Evolutionary conservation across 176 grass and related monocot genomes (phyloP).

Genomic region (Oryza brachyantha): DNA sequence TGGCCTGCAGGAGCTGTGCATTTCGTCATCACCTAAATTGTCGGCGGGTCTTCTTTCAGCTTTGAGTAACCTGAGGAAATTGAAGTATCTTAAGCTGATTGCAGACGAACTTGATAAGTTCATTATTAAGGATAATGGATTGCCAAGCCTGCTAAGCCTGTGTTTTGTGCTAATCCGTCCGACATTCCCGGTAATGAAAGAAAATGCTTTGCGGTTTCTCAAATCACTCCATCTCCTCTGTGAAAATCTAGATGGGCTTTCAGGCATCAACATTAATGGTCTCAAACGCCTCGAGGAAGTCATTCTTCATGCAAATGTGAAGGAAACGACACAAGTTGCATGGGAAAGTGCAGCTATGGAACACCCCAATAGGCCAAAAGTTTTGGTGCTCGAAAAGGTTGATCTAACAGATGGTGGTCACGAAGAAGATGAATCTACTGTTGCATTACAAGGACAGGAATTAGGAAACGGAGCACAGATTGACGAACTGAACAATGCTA

Average conservation of each 20-base stretch:
- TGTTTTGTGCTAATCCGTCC: neutral
- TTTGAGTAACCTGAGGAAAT: neutral
- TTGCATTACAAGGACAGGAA: too few species aligned
- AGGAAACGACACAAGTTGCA: neutral
- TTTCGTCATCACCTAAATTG: neutral
- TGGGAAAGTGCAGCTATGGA: neutral
- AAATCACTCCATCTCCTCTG: conserved; percentile 17
- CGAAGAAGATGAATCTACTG: neutral
- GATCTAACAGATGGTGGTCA: neutral
- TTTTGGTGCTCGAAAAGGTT: neutral
- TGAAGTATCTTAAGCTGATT: conserved; percentile 10
- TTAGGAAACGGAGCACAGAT: too few species aligned
- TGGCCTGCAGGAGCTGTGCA: neutral
- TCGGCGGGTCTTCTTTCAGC: neutral
- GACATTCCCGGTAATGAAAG: neutral
- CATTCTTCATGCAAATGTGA: conserved; percentile 5
- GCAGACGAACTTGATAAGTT: neutral
- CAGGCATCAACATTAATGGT: neutral
- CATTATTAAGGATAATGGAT: conserved; percentile 5
- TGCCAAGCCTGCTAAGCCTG: conserved; percentile 18
- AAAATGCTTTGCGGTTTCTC: conserved; percentile 13
- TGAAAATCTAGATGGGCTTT: conserved; percentile 17
- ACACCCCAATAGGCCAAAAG: conserved; percentile 27
- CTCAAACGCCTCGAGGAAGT: neutral
- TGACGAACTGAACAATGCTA: neutral